Base-by-base conservation (phyloP, 75 land plant species). In the Pinus tabuliformis region DNA sequence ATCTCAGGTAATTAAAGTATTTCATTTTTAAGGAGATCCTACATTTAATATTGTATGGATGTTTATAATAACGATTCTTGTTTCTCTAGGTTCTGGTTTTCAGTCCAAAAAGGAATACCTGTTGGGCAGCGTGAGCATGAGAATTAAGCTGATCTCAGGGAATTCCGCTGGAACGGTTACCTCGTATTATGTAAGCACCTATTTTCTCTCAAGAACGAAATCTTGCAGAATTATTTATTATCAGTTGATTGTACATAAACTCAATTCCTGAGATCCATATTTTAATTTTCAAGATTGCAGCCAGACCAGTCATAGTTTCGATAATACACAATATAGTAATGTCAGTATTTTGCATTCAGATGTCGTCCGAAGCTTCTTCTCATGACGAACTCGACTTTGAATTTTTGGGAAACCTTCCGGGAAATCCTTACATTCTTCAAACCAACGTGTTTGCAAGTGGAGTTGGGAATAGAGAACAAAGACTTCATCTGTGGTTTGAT, bases 141-240 rank as follows among this genome's bases (percentile, higher is more conserved):
- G 72, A 22, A 80, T 91, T 0, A 89, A 89, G 73, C 16, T 89
- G 3, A 80, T 84, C 0, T 22, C 61, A 0, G 79, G 73, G 13
- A 68, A 86, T 42, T 84, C 87, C 17, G 78, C 89, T 21, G 89
- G 92, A 70, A 82, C 88, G 56, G 89, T 91, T 6, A 87, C 92
- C 3, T 59, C 92, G 5, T 91, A 65, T 58, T 89, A 91, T 74
- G 9, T 45, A 45, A 45, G 52, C 52, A 45, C 1, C 52, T 6
- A 6, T 45, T 45, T 39, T 39, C 6, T 33, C 1, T 33, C 33
- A 33, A 33, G 33, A 33, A 33, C 33, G 2, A 5, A 39, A 5
- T 3, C 24, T 22, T 3, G 28, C 28, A 62, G 14, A 1, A 12
- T 30, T 13, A n/a, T 11, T n/a, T n/a, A 13, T 59, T 59, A 59